Percentiles rank a stretch among this genome's conserved stretches.
Evolutionary conservation across 371 early-diverging fungal species (phyloP).

Genomic region (Globomyces sp.): DNA sequence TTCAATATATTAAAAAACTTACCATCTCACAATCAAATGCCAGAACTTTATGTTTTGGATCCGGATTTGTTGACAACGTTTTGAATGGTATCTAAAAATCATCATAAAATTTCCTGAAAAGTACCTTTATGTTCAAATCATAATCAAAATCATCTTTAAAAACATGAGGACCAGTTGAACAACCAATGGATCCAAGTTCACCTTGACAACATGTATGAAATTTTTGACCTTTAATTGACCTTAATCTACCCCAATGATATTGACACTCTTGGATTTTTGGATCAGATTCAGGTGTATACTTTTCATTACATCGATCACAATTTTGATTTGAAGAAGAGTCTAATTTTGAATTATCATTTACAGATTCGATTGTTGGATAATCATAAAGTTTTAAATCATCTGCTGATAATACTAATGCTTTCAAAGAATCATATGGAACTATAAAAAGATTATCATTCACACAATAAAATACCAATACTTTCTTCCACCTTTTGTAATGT

Average conservation of each 20-base stretch:
- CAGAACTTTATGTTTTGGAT: conserved; percentile 24
- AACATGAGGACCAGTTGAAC: conserved; percentile 39
- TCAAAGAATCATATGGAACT: background rate
- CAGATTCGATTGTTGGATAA: conserved; percentile 1
- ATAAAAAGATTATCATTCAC: too few relatives aligned
- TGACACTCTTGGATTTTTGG: conserved; percentile 13
- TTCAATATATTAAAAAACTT: too few relatives aligned
- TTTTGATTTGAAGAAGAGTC: conserved; percentile 1
- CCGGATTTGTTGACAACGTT: background rate
- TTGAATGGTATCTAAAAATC: too few relatives aligned
- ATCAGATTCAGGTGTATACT: background rate
- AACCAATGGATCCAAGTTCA: conserved; percentile 22
- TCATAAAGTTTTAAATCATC: background rate
- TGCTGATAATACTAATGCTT: background rate
- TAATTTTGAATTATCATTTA: background rate
- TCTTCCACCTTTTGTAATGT: background rate
- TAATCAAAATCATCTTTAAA: conserved; percentile 31
- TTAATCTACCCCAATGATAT: conserved; percentile 21
- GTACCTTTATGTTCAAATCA: conserved; percentile 24
- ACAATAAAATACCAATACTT: background rate
- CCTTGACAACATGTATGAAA: conserved; percentile 23
- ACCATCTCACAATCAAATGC: conserved; percentile 88
- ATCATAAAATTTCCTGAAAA: conserved; percentile 13
- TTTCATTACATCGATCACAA: conserved; percentile 30
- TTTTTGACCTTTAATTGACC: background rate